These are phyloP conservation scores for Kluyveromyces sp. DNA, from an alignment of 1,139 yeast species.

Conservation along the genomic window DNA sequence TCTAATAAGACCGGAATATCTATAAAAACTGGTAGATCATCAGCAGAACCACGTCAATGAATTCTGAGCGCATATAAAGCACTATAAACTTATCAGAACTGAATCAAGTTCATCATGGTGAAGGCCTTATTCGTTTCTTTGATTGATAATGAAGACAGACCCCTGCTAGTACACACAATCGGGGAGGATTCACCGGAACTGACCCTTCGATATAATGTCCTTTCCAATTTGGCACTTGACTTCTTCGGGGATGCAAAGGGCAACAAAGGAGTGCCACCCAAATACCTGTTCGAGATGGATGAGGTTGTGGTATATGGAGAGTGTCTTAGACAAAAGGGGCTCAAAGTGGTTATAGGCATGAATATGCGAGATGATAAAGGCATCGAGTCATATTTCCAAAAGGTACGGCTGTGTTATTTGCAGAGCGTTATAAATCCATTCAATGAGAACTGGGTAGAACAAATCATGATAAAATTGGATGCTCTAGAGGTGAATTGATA, in stretches of 20 bases:
- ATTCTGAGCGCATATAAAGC: no score
- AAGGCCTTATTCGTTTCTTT: slow-evolving; percentile 24
- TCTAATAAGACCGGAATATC: neutral
- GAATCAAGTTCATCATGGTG: neutral
- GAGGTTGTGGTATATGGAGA: slow-evolving; percentile 27
- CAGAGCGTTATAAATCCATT: slow-evolving; percentile 6
- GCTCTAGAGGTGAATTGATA: neutral
- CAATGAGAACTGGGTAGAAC: slow-evolving; percentile 4
- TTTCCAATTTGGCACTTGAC: slow-evolving; percentile 29
- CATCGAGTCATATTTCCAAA: slow-evolving; percentile 14
- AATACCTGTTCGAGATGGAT: slow-evolving; percentile 25
- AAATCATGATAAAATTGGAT: slow-evolving; percentile 1
- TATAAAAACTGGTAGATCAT: no score
- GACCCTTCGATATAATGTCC: slow-evolving; percentile 26
- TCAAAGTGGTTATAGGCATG: slow-evolving; percentile 21
- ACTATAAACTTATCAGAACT: no score
- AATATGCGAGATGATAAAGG: neutral
- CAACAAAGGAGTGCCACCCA: slow-evolving; percentile 16
- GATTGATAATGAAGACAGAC: slow-evolving; percentile 22
- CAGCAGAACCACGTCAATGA: no score
- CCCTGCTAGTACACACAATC: slow-evolving; percentile 23
- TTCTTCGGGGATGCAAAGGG: slow-evolving; percentile 25
- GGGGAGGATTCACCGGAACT: slow-evolving; percentile 12
- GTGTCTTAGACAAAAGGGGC: slow-evolving; percentile 24
- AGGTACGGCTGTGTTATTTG: slow-evolving; percentile 13